Evolutionary conservation across 305 asterid species (phyloP), one percentile per base, ranked within the genome.

Genomic region (Petunia hybrid): DNA sequence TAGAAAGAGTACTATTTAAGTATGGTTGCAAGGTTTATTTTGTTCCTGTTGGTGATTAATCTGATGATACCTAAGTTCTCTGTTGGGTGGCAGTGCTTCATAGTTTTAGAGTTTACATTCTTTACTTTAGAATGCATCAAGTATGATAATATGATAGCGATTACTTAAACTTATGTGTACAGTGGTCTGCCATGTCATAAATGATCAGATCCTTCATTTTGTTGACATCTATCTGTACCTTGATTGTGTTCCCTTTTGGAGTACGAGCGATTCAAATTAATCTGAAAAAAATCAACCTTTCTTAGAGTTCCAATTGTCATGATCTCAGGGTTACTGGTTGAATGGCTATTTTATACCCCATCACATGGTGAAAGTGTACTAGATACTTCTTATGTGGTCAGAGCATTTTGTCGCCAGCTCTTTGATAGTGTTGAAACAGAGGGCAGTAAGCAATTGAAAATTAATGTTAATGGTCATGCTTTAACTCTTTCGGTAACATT

Each of bases 61-160:
- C 4, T 66, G 36, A 43, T 9, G 60, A 71, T 36, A 3, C 61
- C 6, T 71, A 71, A 48, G 31, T 69, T 68, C 2, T 4, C 2
- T 69, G 40, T 57, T 69, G 57, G 36, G 4, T 69, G 41, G 6
- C 22, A 57, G 62, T 14, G n/a, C n/a, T 14, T n/a, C 5, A 6
- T 57, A 14, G 31, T 14, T 57, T 57, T 57, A 14, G 31, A 5
- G 8, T 14, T 6, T 13, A 4, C 62, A 4, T 4, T 57, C 35
- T 57, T 57, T 57, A n/a, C n/a, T 57, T 57, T n/a, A n/a, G 62
- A 56, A 57, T 57, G 62, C 62, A n/a, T 5, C n/a, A 57, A 57
- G 5, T 51, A 14, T 57, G 62, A n/a, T 14, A n/a, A 57, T 57
- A 13, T 57, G 8, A 57, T 57, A 22, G n/a, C n/a, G n/a, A n/a